A percentile compares a stretch with the other conserved stretches of the same genome.
These are phyloP conservation scores for Silybum marianum DNA, from an alignment of 129 eudicot species.

Conservation along the genomic window DNA sequence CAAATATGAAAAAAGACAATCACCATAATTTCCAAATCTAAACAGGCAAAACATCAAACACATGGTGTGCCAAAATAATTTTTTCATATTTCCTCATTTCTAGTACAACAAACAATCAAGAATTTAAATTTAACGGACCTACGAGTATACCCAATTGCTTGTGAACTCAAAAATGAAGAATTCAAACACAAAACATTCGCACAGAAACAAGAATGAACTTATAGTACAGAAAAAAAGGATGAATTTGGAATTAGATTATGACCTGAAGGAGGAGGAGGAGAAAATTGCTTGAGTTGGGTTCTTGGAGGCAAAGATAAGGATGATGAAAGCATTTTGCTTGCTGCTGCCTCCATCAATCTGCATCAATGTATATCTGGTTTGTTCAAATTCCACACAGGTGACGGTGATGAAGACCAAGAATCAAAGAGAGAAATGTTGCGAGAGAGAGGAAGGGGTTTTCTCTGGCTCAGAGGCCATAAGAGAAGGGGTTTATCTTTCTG, in stretches of 20 bases:
- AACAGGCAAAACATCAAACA: slow-evolving; percentile 31
- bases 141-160: slow-evolving; percentile 11
- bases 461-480: slow-evolving; percentile 38
- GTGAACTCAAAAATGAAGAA: not conserved
- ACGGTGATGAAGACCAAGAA: slow-evolving; percentile 22
- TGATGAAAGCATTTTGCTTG: slow-evolving; percentile 43
- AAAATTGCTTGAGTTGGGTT: slow-evolving; percentile 39
- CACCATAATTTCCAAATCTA: slow-evolving; percentile 12
- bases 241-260: not conserved
- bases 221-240: not conserved
- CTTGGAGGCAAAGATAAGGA: slow-evolving; percentile 41
- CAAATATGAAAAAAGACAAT: not conserved
- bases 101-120: not conserved
- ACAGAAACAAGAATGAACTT: not conserved
- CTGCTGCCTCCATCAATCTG: slow-evolving; percentile 39
- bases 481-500: slow-evolving; percentile 41
- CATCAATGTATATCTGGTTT: slow-evolving; percentile 23
- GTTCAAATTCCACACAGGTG: not conserved
- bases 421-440: slow-evolving; percentile 27
- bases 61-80: slow-evolving; percentile 13
- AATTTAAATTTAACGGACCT: not conserved
- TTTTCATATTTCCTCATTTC: not conserved
- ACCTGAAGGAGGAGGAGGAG: slow-evolving; percentile 48
- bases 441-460: slow-evolving; percentile 22
- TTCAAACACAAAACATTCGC: not conserved